Evolutionary conservation across 2,329 filamentous ascomycete species (phyloP).

Genomic region (Fusarium sarcochroum): DNA sequence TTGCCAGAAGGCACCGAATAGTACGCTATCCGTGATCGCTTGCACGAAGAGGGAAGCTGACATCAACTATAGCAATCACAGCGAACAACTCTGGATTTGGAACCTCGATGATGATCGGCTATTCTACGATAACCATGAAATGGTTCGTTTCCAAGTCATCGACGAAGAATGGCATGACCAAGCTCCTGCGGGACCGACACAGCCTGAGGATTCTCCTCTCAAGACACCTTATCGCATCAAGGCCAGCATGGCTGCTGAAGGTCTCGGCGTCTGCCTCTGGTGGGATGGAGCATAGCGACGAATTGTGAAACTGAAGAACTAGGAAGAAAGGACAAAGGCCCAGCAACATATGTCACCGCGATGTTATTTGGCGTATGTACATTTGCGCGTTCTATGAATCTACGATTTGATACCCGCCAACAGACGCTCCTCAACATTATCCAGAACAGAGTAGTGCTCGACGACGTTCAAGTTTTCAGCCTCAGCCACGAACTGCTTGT

Average conservation of each 20-base stretch:
- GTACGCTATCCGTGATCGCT: constrained; percentile 58
- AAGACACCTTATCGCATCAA: constrained; percentile 80
- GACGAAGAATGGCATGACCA: constrained; percentile 94
- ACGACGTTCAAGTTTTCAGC: constrained; percentile 96
- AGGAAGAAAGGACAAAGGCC: constrained; percentile 10
- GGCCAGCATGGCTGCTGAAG: constrained; percentile 74
- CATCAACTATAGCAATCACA: constrained; percentile 70
- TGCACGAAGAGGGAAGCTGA: constrained; percentile 19
- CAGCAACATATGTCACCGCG: constrained; percentile 40
- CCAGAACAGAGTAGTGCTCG: constrained; percentile 92
- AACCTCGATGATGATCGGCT: constrained; percentile 79
- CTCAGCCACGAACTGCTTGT: constrained; percentile 94
- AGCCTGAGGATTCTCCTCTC: constrained; percentile 72
- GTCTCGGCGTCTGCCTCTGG: constrained; percentile 75
- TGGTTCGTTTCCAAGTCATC: constrained; percentile 87
- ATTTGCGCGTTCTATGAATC: constrained; percentile 51
- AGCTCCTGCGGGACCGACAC: constrained; percentile 76
- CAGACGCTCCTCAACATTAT: constrained; percentile 88
- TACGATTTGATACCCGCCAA: constrained; percentile 67
- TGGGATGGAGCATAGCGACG: constrained; percentile 63
- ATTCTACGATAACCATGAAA: constrained; percentile 92
- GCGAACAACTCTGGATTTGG: constrained; percentile 89
- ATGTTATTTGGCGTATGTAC: constrained; percentile 46
- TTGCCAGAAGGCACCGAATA: constrained; percentile 83
- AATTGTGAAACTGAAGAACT: constrained; percentile 28